Percentiles rank a stretch among this genome's conserved stretches.
Evolutionary conservation across 352 stramenopile species (phyloP).

Genomic region (Phytophthora rubi): DNA sequence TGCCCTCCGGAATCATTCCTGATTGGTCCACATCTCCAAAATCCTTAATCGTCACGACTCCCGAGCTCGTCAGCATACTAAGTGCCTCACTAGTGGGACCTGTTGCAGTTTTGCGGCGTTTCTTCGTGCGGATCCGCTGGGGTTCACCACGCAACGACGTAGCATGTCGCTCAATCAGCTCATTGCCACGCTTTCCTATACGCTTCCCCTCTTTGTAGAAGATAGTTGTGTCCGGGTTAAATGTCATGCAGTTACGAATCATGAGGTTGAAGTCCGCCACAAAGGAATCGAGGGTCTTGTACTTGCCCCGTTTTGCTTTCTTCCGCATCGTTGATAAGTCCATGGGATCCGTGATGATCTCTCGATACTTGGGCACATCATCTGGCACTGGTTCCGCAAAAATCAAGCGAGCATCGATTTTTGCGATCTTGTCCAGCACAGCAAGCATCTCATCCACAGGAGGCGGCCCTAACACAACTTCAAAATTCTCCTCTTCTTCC

Average conservation of each 20-base stretch:
- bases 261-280: constrained; percentile 84
- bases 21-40: constrained; percentile 79
- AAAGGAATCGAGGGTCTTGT: constrained; percentile 85
- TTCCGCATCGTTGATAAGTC: constrained; percentile 85
- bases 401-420: constrained; percentile 75
- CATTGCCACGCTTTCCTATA: constrained; percentile 79
- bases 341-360: constrained; percentile 88
- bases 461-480: constrained; percentile 79
- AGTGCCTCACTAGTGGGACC: constrained; percentile 60
- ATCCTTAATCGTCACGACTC: constrained; percentile 67
- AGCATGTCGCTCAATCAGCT: constrained; percentile 79
- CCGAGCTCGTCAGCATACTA: constrained; percentile 76
- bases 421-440: constrained; percentile 84
- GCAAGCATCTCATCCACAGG: constrained; percentile 70
- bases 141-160: constrained; percentile 69
- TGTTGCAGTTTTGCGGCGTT: constrained; percentile 67
- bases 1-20: constrained; percentile 83
- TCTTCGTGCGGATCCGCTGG: constrained; percentile 78
- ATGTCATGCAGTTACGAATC: constrained; percentile 89
- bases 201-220: constrained; percentile 91
- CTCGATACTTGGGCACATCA: constrained; percentile 84
- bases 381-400: constrained; percentile 87
- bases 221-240: constrained; percentile 86
- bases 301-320: constrained; percentile 81
- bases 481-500: constrained; percentile 84